Evolutionary conservation across 441 rosid genomes (phyloP).

Genomic region (Lepidium campestre): DNA sequence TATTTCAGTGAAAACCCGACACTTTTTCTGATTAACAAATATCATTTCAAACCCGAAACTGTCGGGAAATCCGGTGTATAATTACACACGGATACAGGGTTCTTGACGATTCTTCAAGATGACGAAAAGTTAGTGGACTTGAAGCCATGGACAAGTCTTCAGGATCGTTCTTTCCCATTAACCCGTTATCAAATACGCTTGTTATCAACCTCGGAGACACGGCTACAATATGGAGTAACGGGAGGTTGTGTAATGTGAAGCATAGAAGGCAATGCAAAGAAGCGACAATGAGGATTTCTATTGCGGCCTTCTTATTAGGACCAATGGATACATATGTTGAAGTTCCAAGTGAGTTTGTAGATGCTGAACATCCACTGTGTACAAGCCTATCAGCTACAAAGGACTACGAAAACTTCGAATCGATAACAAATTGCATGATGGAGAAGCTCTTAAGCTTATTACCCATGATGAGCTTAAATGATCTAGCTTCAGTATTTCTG

Average conservation of each 20-base stretch:
- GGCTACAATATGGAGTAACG: neutral
- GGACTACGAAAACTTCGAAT: slow-evolving; percentile 38
- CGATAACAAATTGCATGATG: slow-evolving; percentile 38
- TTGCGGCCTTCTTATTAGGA: neutral
- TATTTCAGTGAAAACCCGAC: neutral
- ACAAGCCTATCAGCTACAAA: neutral
- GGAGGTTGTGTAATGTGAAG: neutral
- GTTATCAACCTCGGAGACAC: neutral
- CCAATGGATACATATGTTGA: neutral
- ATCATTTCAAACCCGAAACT: neutral
- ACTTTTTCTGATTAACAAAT: neutral
- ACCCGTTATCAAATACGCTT: neutral
- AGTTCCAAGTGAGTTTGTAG: neutral
- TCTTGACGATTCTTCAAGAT: neutral
- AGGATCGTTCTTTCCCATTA: neutral
- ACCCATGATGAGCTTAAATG: slow-evolving; percentile 7
- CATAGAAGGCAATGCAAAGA: neutral
- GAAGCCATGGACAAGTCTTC: neutral
- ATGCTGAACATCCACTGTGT: neutral
- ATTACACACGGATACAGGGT: neutral
- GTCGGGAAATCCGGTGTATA: neutral
- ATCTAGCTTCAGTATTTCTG: neutral
- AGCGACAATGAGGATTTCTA: neutral
- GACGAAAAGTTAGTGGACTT: neutral
- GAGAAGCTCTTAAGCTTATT: slow-evolving; percentile 53